Conservation (phyloP, 495 filamentous ascomycete genomes). For the Penicillium cinerascens region DNA sequence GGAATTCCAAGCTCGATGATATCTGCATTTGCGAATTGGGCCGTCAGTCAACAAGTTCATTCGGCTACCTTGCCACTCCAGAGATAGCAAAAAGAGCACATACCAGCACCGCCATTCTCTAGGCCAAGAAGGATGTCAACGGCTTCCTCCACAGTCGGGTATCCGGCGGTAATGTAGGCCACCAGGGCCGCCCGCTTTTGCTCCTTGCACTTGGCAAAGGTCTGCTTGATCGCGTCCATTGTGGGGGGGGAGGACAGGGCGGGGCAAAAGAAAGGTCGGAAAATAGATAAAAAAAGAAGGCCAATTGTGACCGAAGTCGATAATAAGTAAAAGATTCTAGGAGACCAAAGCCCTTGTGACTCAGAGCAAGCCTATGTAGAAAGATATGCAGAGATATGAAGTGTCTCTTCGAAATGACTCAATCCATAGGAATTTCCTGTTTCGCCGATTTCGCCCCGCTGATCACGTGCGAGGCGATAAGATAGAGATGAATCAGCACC, state of each 20-base stretch:
- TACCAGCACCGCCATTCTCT: slow-evolving; percentile 91
- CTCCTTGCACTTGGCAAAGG: slow-evolving; percentile 85
- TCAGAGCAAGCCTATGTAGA: slow-evolving; percentile 8
- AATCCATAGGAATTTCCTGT: slow-evolving; percentile 5
- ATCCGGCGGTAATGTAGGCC: slow-evolving; percentile 95
- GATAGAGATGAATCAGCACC: slow-evolving; percentile 4
- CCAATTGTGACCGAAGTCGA: slow-evolving; percentile 1
- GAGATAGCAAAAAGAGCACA: slow-evolving; percentile 16
- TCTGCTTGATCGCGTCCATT: slow-evolving; percentile 79
- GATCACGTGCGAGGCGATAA: slow-evolving; percentile 10
- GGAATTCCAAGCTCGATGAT: slow-evolving; percentile 64
- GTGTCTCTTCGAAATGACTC: slow-evolving; percentile 19
- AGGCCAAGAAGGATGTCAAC: slow-evolving; percentile 81
- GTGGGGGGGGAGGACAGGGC: slow-evolving; percentile 11
- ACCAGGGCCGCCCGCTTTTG: slow-evolving; percentile 68
- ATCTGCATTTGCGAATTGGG: slow-evolving; percentile 23
- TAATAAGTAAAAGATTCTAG: background rate
- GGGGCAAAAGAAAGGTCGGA: slow-evolving; percentile 16
- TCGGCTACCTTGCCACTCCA: slow-evolving; percentile 3
- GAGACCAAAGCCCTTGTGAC: background rate
- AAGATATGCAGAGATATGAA: slow-evolving; percentile 29
- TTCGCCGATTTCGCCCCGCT: slow-evolving; percentile 9
- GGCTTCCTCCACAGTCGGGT: slow-evolving; percentile 76
- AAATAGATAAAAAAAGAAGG: slow-evolving; percentile 2
- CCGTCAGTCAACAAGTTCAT: background rate